Conservation (phyloP, 129 eudicot species). For the Smallanthus sonchifolius region DNA sequence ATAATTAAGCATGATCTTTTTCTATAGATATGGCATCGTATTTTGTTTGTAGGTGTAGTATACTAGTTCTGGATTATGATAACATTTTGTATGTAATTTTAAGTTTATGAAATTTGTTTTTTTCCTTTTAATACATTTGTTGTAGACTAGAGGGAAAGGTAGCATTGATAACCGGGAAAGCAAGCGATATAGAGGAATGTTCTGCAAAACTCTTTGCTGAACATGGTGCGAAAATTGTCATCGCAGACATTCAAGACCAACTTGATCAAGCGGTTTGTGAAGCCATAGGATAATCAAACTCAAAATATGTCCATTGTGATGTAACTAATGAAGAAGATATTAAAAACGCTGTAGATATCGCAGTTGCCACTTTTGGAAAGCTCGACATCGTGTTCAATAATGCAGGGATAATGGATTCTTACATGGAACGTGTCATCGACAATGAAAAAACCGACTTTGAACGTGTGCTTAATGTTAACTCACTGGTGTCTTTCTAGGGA, state of each 20-base stretch:
- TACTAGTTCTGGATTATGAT: background rate
- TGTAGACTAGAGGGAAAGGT: slow-evolving; percentile 51
- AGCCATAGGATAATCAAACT: slow-evolving; percentile 30
- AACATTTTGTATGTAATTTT: background rate
- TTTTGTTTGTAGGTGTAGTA: too few species aligned
- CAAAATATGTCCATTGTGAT: slow-evolving; percentile 46
- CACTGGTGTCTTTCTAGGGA: slow-evolving; percentile 38
- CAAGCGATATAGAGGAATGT: slow-evolving; percentile 49
- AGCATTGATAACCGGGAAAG: slow-evolving; percentile 48
- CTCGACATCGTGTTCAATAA: slow-evolving; percentile 58
- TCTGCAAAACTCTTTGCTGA: slow-evolving; percentile 39
- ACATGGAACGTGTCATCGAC: slow-evolving; percentile 31
- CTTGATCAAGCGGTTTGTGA: slow-evolving; percentile 38
- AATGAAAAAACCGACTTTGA: slow-evolving; percentile 26
- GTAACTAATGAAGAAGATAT: slow-evolving; percentile 51
- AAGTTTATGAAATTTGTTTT: background rate
- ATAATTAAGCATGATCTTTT: too few species aligned
- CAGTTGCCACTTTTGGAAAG: slow-evolving; percentile 45
- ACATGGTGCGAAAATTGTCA: slow-evolving; percentile 52
- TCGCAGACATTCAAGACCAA: slow-evolving; percentile 57
- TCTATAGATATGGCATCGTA: too few species aligned
- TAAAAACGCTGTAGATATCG: slow-evolving; percentile 32
- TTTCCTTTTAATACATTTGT: background rate
- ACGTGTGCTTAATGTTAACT: slow-evolving; percentile 29
- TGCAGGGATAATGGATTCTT: slow-evolving; percentile 34